A percentile compares a stretch with the other conserved stretches of the same genome.
phyloP scores from a whole-genome alignment of 2,329 filamentous ascomycete species.

The Neofusicoccum laricinum region DNA sequence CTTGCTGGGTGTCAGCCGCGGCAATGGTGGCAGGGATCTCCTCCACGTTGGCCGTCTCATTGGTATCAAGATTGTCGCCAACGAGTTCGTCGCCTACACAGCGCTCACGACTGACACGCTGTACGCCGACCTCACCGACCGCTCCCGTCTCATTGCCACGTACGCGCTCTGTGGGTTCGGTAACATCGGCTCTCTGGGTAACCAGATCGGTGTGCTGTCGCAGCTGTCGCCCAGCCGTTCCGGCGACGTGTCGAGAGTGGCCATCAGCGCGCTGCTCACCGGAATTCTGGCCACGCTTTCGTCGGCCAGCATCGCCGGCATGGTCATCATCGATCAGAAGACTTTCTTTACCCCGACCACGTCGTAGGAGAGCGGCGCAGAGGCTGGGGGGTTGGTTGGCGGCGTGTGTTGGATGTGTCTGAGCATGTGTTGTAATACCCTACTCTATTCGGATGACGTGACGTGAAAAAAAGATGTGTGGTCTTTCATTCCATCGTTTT shows the following conservation, averaged over 20 bases:
- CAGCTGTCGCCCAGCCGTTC: constrained; percentile 73
- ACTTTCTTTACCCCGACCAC: constrained; percentile 20
- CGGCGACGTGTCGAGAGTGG: constrained; percentile 73
- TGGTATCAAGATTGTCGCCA: constrained; percentile 80
- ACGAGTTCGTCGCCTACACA: constrained; percentile 74
- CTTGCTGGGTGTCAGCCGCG: constrained; percentile 71
- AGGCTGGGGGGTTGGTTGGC: background rate
- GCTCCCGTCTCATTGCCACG: constrained; percentile 77
- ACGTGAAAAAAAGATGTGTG: background rate
- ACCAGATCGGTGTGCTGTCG: constrained; percentile 82
- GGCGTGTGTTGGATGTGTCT: background rate
- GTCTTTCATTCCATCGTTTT: background rate
- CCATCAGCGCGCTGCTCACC: constrained; percentile 72
- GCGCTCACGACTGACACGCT: constrained; percentile 50
- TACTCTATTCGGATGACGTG: background rate
- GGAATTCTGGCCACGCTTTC: constrained; percentile 78
- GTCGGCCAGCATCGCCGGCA: constrained; percentile 72
- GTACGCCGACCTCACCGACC: constrained; percentile 62
- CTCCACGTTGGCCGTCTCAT: constrained; percentile 75
- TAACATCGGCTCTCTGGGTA: constrained; percentile 83
- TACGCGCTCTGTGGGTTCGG: constrained; percentile 76
- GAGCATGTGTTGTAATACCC: constrained; percentile 8
- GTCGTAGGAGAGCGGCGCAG: background rate
- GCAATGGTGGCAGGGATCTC: constrained; percentile 50
- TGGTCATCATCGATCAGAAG: constrained; percentile 62